Conservation (phyloP, 257 asterid species). For the Salvia rosmarinus region DNA sequence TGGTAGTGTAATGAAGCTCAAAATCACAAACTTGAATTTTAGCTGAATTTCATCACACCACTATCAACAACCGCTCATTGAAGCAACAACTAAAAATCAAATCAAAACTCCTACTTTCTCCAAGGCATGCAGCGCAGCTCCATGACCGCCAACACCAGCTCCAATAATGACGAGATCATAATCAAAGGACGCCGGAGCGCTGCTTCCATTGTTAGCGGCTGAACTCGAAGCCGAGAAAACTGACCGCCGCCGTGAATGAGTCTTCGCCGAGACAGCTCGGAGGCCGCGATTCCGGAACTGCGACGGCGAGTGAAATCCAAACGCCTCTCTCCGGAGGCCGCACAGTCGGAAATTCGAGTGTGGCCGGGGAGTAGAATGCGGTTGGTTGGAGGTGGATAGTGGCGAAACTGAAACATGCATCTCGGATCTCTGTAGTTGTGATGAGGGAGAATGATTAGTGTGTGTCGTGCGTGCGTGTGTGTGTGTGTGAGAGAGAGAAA, state of each 20-base stretch:
- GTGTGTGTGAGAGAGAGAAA: slow-evolving; percentile 25
- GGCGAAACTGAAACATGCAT: slow-evolving; percentile 47
- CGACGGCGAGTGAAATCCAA: slow-evolving; percentile 19
- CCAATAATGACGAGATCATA: slow-evolving; percentile 50
- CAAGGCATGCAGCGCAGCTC: slow-evolving; percentile 55
- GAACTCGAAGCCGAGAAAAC: slow-evolving; percentile 25
- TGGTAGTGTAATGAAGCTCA: slow-evolving; percentile 1
- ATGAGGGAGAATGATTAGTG: slow-evolving; percentile 3
- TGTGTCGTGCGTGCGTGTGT: too few species aligned
- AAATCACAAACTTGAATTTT: slow-evolving; percentile 5
- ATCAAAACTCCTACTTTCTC: slow-evolving; percentile 41
- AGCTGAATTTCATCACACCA: neutral
- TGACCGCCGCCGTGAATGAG: slow-evolving; percentile 18
- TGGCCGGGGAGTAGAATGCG: slow-evolving; percentile 25
- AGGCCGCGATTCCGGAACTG: slow-evolving; percentile 14
- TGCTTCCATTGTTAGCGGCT: slow-evolving; percentile 33
- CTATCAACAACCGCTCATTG: slow-evolving; percentile 18
- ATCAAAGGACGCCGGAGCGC: slow-evolving; percentile 40
- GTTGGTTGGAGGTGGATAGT: slow-evolving; percentile 23
- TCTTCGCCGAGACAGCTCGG: slow-evolving; percentile 27
- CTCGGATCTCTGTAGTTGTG: slow-evolving; percentile 13
- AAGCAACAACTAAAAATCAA: slow-evolving; percentile 1
- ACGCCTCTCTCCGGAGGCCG: slow-evolving; percentile 37
- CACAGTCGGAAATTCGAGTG: slow-evolving; percentile 20
- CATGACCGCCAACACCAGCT: slow-evolving; percentile 62